Base-by-base conservation (phyloP, 257 asterid species). In the Buddleja alternifolia region DNA sequence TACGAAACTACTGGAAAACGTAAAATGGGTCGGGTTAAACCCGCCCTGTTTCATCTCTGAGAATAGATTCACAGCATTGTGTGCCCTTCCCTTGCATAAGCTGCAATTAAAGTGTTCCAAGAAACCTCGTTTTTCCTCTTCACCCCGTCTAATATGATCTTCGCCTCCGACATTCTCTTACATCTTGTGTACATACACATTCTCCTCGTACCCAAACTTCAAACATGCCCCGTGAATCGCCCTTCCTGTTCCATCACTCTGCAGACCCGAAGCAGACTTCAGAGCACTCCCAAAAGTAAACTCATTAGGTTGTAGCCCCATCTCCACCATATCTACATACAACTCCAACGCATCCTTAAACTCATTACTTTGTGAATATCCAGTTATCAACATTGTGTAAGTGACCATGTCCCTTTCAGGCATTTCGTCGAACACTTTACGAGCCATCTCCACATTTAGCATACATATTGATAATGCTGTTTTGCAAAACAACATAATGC, bases 31-130 rank as follows among this genome's bases (percentile, higher is more conserved):
- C 0, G 92, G 90, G 21, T 69, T 56, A 60, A 85, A 87, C 48
- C 90, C 81, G 17, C 68, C 81, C 66, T 84, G 72, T 78, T 82
- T 85, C 96, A 89, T 89, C 81, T 83, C 92, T 12, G 47, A 32
- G 70, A 89, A 89, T 46, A 89, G 72, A 51, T 60, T 73, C 76
- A 89, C 52, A 0, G 88, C 87, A 73, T 63, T 54, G 65, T 83
- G 86, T 37, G 83, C 88, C 85, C 84, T 77, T 75, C 84, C 78
- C 97, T 81, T 3, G 92, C 90, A 74, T 84, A 83, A 3, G 90
- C 95, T 0, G 96, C 88, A 71, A 92, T 84, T 80, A 89, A 62
- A 62, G 90, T 81, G 71, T 92, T 92, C 97, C 97, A 92, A 57
- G 90, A 83, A 55, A 85, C 96, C 75, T 84, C 96, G 29, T 87